Percentiles rank a stretch among this genome's conserved stretches.
These are phyloP conservation scores for Moesziomyces globuligerus DNA, from an alignment of 1,284 basidiomycete species.

Conservation along the genomic window DNA sequence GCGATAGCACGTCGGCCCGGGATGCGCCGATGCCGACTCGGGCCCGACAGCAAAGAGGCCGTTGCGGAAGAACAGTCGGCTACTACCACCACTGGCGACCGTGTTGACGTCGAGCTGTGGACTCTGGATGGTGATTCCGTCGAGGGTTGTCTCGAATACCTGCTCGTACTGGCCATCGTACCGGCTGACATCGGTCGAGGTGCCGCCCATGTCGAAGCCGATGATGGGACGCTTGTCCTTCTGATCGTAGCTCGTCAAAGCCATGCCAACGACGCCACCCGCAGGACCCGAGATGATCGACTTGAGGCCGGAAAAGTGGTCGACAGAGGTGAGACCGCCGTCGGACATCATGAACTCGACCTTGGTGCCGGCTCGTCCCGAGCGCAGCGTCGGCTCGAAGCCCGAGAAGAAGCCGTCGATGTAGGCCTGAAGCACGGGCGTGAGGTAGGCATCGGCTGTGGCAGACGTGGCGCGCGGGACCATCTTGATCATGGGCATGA, in stretches of 20 bases:
- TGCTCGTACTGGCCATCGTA: constrained; percentile 86
- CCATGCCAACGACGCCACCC: constrained; percentile 87
- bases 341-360: constrained; percentile 67
- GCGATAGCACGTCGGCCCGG: constrained; percentile 64
- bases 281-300: constrained; percentile 87
- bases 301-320: constrained; percentile 86
- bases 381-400: constrained; percentile 78
- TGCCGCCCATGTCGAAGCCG: constrained; percentile 75
- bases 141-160: constrained; percentile 89
- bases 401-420: constrained; percentile 92
- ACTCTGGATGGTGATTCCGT: constrained; percentile 86
- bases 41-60: constrained; percentile 65
- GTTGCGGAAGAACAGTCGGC: constrained; percentile 64
- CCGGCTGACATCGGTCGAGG: constrained; percentile 84
- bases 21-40: constrained; percentile 64
- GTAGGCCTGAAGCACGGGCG: constrained; percentile 85
- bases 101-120: constrained; percentile 74
- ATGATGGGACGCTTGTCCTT: constrained; percentile 77
- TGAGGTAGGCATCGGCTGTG: constrained; percentile 95
- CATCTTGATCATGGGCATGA: constrained; percentile 90
- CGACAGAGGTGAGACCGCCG: constrained; percentile 84
- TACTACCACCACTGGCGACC: constrained; percentile 63
- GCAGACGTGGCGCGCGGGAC: constrained; percentile 90
- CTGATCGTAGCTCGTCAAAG: constrained; percentile 82
- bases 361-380: constrained; percentile 66